A percentile compares a stretch with the other conserved stretches of the same genome.
Evolutionary conservation across 805 yeast species (phyloP).

Genomic region (Sugiyamaella mastotermitis): DNA sequence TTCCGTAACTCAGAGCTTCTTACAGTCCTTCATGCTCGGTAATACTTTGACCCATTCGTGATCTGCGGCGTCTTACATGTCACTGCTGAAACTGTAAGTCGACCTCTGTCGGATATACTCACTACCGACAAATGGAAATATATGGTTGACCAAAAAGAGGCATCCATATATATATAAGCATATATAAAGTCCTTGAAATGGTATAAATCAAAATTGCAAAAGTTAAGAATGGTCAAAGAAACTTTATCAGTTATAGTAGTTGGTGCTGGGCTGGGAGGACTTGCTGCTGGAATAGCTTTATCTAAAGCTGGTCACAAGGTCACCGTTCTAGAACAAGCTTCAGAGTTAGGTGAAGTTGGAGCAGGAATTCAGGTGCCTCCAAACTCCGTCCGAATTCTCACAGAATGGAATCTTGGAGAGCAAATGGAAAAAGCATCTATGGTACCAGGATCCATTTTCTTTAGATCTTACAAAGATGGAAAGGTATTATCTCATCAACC

Average conservation of each 20-base stretch:
- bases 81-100: too few species aligned
- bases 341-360: slow-evolving; percentile 30
- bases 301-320: slow-evolving; percentile 26
- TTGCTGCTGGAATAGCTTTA: slow-evolving; percentile 29
- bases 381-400: slow-evolving; percentile 24
- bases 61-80: too few species aligned
- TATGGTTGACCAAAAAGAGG: too few species aligned
- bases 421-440: slow-evolving; percentile 12
- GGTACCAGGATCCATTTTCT: slow-evolving; percentile 5
- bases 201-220: too few species aligned
- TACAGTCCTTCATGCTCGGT: too few species aligned
- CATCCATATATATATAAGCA: too few species aligned
- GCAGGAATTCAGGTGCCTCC: slow-evolving; percentile 34
- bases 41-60: too few species aligned
- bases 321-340: slow-evolving; percentile 26
- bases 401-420: slow-evolving; percentile 21
- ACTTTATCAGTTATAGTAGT: slow-evolving; percentile 20
- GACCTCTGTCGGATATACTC: too few species aligned
- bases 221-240: too few species aligned
- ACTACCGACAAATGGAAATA: too few species aligned
- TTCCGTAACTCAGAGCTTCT: too few species aligned
- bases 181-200: too few species aligned
- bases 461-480: slow-evolving; percentile 23
- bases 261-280: slow-evolving; percentile 32
- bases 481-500: slow-evolving; percentile 20